Conservation (phyloP, 2,329 filamentous ascomycete species). For the Balansia obtecta region DNA sequence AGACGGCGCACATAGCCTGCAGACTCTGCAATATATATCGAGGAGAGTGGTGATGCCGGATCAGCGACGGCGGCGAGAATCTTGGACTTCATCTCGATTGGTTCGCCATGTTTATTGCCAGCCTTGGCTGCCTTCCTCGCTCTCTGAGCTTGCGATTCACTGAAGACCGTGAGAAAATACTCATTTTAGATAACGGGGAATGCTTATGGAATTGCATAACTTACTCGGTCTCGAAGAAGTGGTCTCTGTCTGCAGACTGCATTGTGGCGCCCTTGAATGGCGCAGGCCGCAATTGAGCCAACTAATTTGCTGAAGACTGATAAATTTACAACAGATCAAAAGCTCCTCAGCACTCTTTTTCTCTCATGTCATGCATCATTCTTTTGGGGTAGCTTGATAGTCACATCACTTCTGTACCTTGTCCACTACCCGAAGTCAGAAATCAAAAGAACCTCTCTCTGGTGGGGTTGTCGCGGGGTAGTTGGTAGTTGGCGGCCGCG, state of each 20-base stretch:
- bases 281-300: neutral
- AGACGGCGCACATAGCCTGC: conserved; percentile 68
- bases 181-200: conserved; percentile 8
- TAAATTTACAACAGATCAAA: neutral
- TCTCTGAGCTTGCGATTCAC: conserved; percentile 35
- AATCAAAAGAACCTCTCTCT: neutral
- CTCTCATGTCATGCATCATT: neutral
- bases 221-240: conserved; percentile 91
- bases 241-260: conserved; percentile 57
- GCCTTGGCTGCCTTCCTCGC: conserved; percentile 57
- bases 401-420: neutral
- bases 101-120: conserved; percentile 68
- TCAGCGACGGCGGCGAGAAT: conserved; percentile 63
- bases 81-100: conserved; percentile 73
- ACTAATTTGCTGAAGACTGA: neutral
- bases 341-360: neutral
- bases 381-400: neutral
- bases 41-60: conserved; percentile 42
- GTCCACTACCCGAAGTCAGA: neutral
- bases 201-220: conserved; percentile 19
- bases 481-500: neutral
- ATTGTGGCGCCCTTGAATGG: conserved; percentile 34
- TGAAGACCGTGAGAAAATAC: conserved; percentile 13
- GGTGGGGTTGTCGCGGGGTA: conserved; percentile 2
- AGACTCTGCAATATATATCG: conserved; percentile 75